phyloP scores from a whole-genome alignment of 169 alveolate species.

The Cryptosporidium canis region DNA sequence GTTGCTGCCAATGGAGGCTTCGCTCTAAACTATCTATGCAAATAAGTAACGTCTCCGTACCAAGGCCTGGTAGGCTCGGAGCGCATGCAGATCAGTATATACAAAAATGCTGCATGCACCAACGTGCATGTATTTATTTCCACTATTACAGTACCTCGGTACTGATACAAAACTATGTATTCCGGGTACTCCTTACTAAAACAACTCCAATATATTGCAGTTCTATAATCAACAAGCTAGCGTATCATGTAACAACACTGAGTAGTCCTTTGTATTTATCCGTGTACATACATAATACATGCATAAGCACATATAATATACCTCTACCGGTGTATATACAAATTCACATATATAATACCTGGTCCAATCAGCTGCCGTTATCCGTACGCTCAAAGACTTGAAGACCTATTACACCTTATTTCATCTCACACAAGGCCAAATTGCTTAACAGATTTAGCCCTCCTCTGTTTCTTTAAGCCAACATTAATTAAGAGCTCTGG shows the following conservation, averaged over 20 bases:
- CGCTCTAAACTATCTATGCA: no score
- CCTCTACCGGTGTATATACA: slow-evolving; percentile 60
- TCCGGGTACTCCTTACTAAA: not conserved
- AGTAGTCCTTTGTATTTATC: not conserved
- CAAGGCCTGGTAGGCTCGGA: no score
- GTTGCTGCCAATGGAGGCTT: no score
- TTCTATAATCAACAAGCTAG: not conserved
- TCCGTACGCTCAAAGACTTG: slow-evolving; percentile 15
- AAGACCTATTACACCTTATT: not conserved
- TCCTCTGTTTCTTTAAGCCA: not conserved
- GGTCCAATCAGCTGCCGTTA: slow-evolving; percentile 41
- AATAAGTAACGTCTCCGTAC: no score
- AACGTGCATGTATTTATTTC: not conserved
- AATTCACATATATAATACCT: slow-evolving; percentile 12
- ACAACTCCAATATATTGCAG: not conserved
- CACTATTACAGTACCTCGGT: not conserved
- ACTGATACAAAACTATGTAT: not conserved
- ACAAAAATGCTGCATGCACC: no score
- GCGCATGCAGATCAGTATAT: no score
- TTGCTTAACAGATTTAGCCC: not conserved
- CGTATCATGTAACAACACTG: slow-evolving; percentile 72
- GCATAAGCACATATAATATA: slow-evolving; percentile 23
- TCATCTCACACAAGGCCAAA: slow-evolving; percentile 25
- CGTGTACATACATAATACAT: not conserved
- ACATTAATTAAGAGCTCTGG: not conserved